Base-by-base conservation (phyloP, 306 rosid genomes). In the Pterocarpus santalinus region DNA sequence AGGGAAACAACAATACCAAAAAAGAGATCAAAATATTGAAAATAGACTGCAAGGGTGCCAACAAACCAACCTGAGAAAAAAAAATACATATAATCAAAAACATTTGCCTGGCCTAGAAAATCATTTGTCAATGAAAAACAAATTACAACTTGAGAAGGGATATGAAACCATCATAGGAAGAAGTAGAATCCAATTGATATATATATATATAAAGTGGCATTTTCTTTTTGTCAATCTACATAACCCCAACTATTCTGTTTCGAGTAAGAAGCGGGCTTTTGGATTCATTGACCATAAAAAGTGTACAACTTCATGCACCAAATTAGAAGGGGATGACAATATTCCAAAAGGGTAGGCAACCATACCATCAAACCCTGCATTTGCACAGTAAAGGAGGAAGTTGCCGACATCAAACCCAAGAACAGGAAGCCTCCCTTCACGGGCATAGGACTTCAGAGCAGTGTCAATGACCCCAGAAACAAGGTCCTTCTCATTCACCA, bases 351-450 rank as follows among this genome's bases (percentile, higher is more conserved):
- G 80, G 44, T 47, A 44, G 4, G 49, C 2, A 65, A 41, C 5
- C 34, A 74, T 90, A 94, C 97, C 98, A 67, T 92, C 94, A 47
- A 87, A 88, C 13, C 89, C 91, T 0, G 88, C 86, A 72, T 75
- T 82, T 7, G 94, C 89, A 80, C 85, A 82, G 77, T 94, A 92
- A 65, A 94, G 97, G 55, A 85, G 77, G 70, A 94, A 92, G n/a
- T 89, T 88, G 56, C 52, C 53, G 75, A 87, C 83, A 79, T 92
- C 82, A 13, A 91, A 88, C 1, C 97, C 94, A 2, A 94, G 91
- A 86, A 89, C 76, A n/a, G 97, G 97, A 61, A 94, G 88, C 8
- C 98, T 91, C 22, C 95, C 98, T 87, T 94, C 94, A 3, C 97
- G 90, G 0, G 98, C 97, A 73, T 92, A 94, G 5, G 88, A 89